A percentile compares a stretch with the other conserved stretches of the same genome.
Conservation (phyloP, 495 filamentous ascomycete genomes). For the Daldinia loculata region DNA sequence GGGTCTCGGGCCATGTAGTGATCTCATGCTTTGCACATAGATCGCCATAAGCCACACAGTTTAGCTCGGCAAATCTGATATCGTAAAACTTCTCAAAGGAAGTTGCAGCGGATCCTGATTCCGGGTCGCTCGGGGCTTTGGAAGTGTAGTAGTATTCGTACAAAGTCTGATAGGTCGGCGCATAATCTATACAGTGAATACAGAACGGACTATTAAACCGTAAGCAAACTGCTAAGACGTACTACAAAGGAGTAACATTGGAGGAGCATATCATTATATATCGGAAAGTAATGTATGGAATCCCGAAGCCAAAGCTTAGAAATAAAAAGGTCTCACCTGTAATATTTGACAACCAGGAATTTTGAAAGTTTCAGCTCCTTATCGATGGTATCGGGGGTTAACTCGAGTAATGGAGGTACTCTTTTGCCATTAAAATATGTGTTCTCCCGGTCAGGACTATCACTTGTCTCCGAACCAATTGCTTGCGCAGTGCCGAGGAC, state of each 20-base stretch:
- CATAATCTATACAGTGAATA: constrained; percentile 79
- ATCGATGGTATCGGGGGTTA: constrained; percentile 56
- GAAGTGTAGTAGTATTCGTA: constrained; percentile 98
- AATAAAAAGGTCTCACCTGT: constrained; percentile 48
- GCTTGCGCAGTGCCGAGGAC: constrained; percentile 47
- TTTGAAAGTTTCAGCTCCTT: constrained; percentile 51
- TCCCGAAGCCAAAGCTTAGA: background rate
- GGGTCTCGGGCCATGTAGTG: constrained; percentile 73
- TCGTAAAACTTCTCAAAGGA: constrained; percentile 78
- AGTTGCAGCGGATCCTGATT: constrained; percentile 30
- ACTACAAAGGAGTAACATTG: background rate
- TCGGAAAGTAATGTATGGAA: background rate
- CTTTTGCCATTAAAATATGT: constrained; percentile 83
- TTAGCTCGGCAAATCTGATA: constrained; percentile 85
- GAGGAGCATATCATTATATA: constrained; percentile 1
- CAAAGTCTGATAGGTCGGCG: constrained; percentile 88
- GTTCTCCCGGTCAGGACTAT: constrained; percentile 46
- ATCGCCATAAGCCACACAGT: constrained; percentile 83
- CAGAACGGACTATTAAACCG: constrained; percentile 64
- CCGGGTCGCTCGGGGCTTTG: constrained; percentile 56
- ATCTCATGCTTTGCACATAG: constrained; percentile 73
- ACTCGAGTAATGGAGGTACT: constrained; percentile 75
- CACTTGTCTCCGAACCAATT: constrained; percentile 46
- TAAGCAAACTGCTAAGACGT: constrained; percentile 17
- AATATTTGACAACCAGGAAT: constrained; percentile 60